phyloP scores from a whole-genome alignment of 148 eudicot species.

The Camellia lanceoleosa region DNA sequence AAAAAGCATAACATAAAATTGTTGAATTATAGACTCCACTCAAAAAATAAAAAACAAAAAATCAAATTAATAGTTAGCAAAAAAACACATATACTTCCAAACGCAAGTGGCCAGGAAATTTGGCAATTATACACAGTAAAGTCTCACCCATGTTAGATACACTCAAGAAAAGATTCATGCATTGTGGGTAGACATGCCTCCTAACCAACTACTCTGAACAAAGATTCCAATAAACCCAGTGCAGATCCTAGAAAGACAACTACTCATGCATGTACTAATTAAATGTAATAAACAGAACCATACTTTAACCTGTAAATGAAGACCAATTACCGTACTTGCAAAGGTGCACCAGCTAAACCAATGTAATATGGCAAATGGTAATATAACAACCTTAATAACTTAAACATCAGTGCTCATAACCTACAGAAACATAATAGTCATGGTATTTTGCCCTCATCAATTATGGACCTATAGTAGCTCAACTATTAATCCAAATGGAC shows the following conservation, averaged over 20 bases:
- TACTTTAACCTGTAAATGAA: not conserved
- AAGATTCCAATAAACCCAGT: not conserved
- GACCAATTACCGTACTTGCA: not conserved
- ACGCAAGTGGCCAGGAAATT: not conserved
- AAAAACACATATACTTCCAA: not conserved
- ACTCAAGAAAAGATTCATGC: not conserved
- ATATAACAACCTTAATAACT: not conserved
- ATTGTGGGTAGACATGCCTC: not conserved
- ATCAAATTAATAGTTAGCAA: too few relatives aligned
- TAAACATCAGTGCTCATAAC: not conserved
- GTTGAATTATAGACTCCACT: not conserved
- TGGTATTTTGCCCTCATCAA: not conserved
- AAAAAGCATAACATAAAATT: not conserved
- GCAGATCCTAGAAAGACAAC: constrained; percentile 4
- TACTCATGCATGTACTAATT: not conserved
- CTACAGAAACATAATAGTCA: not conserved
- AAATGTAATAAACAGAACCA: not conserved
- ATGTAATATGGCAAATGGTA: not conserved
- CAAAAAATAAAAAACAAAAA: not conserved
- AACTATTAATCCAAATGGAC: constrained; percentile 3
- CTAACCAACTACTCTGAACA: not conserved
- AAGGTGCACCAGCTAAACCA: constrained; percentile 1
- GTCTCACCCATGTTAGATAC: not conserved
- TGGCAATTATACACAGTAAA: not conserved
- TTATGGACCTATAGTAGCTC: constrained; percentile 19